phyloP scores from a whole-genome alignment of 345 rosid species.

The Citrus maxima region DNA sequence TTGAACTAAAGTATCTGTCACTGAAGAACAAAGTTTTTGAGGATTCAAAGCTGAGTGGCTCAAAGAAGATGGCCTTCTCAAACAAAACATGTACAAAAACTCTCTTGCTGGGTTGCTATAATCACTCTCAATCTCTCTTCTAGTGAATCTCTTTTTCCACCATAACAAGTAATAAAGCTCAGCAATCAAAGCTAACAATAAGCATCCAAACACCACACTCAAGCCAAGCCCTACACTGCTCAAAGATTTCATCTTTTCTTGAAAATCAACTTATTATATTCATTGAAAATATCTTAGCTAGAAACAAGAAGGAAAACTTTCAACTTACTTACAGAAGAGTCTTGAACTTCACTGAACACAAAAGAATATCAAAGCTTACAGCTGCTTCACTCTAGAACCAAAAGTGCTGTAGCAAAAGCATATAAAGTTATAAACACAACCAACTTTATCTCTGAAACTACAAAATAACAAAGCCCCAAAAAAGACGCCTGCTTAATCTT shows the following conservation, averaged over 20 bases:
- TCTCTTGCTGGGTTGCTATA: slow-evolving; percentile 72
- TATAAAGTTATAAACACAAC: neutral
- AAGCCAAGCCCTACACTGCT: slow-evolving; percentile 92
- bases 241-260: slow-evolving; percentile 70
- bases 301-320: neutral
- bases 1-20: slow-evolving; percentile 29
- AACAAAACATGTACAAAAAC: slow-evolving; percentile 72
- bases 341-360: slow-evolving; percentile 31
- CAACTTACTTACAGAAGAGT: slow-evolving; percentile 9
- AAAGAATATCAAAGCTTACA: slow-evolving; percentile 2
- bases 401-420: slow-evolving; percentile 11
- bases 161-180: slow-evolving; percentile 91
- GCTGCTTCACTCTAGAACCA: slow-evolving; percentile 15
- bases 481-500: slow-evolving; percentile 20
- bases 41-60: slow-evolving; percentile 38
- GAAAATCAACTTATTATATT: slow-evolving; percentile 3
- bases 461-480: slow-evolving; percentile 7
- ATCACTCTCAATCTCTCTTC: slow-evolving; percentile 50
- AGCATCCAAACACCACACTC: slow-evolving; percentile 83
- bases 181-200: slow-evolving; percentile 72
- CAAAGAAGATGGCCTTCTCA: slow-evolving; percentile 47
- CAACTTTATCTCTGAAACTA: slow-evolving; percentile 29
- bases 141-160: slow-evolving; percentile 70
- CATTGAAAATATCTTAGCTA: neutral
- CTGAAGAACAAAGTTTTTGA: slow-evolving; percentile 35